phyloP scores from a whole-genome alignment of 805 yeast genomes.

The Metschnikowia henanensis region DNA sequence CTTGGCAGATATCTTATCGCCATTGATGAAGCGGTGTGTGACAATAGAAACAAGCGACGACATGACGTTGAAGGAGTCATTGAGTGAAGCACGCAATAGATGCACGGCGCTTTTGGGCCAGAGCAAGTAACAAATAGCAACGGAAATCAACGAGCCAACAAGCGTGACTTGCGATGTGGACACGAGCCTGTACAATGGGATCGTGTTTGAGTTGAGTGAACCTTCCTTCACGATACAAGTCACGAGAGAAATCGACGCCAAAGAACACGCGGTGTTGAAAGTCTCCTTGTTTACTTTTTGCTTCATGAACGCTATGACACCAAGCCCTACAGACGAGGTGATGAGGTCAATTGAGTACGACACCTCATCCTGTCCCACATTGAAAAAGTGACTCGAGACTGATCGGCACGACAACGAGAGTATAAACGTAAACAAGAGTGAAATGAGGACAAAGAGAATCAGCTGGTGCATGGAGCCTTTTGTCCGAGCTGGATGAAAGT shows the following conservation, averaged over 20 bases:
- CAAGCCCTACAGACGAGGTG: constrained; percentile 55
- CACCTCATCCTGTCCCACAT: constrained; percentile 45
- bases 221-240: constrained; percentile 77
- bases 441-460: constrained; percentile 54
- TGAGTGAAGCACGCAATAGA: constrained; percentile 45
- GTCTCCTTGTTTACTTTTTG: constrained; percentile 65
- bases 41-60: constrained; percentile 48
- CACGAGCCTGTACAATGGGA: constrained; percentile 54
- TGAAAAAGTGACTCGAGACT: constrained; percentile 47
- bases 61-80: constrained; percentile 52
- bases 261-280: constrained; percentile 78
- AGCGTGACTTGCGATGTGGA: constrained; percentile 58
- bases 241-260: constrained; percentile 70
- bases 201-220: constrained; percentile 52
- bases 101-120: constrained; percentile 63
- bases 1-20: constrained; percentile 42
- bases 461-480: constrained; percentile 82
- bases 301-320: constrained; percentile 67
- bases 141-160: constrained; percentile 60
- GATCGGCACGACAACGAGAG: constrained; percentile 54
- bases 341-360: constrained; percentile 56
- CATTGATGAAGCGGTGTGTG: constrained; percentile 49
- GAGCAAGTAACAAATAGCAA: constrained; percentile 56
- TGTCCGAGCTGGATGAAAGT: constrained; percentile 80
- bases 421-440: constrained; percentile 53